Percentiles rank a stretch among this genome's conserved stretches.
Conservation (phyloP, 2,329 filamentous ascomycete genomes). For the Bipolaris cookei region DNA sequence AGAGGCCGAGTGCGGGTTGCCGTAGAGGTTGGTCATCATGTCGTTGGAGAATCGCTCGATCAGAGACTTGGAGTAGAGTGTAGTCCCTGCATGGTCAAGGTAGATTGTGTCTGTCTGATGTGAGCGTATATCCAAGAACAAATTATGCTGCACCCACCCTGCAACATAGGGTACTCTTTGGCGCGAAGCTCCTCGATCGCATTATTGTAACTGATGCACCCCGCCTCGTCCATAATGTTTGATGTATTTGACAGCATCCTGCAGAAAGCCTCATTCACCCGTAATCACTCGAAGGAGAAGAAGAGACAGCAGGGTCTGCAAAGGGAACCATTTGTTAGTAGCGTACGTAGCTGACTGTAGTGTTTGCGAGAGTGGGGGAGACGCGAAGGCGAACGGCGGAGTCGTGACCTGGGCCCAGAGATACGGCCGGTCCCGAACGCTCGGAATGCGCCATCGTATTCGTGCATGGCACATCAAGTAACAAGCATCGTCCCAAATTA, state of each 20-base stretch:
- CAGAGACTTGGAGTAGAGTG: conserved; percentile 77
- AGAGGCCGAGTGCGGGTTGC: conserved; percentile 91
- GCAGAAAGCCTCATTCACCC: conserved; percentile 23
- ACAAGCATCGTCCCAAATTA: neutral
- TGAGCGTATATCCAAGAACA: conserved; percentile 9
- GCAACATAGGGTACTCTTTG: conserved; percentile 72
- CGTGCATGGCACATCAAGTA: neutral
- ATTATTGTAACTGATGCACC: conserved; percentile 59
- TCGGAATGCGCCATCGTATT: conserved; percentile 12
- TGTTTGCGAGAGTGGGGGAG: conserved; percentile 47
- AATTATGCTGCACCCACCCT: conserved; percentile 56
- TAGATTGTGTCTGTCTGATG: conserved; percentile 69
- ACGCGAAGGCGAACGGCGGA: conserved; percentile 46
- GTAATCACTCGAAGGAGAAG: conserved; percentile 27
- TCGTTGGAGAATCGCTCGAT: conserved; percentile 81
- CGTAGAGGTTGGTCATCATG: conserved; percentile 79
- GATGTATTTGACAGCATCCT: neutral
- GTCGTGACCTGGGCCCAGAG: conserved; percentile 15
- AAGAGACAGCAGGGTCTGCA: conserved; percentile 8
- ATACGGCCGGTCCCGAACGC: conserved; percentile 37
- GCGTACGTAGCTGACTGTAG: conserved; percentile 16
- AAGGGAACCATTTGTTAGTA: conserved; percentile 34
- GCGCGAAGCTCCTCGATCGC: conserved; percentile 65
- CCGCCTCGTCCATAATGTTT: conserved; percentile 39
- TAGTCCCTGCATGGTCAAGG: conserved; percentile 96